A percentile compares a stretch with the other conserved stretches of the same genome.
phyloP scores from a whole-genome alignment of 192 early-diverging fungal species.

The Chytriomyces confervae region DNA sequence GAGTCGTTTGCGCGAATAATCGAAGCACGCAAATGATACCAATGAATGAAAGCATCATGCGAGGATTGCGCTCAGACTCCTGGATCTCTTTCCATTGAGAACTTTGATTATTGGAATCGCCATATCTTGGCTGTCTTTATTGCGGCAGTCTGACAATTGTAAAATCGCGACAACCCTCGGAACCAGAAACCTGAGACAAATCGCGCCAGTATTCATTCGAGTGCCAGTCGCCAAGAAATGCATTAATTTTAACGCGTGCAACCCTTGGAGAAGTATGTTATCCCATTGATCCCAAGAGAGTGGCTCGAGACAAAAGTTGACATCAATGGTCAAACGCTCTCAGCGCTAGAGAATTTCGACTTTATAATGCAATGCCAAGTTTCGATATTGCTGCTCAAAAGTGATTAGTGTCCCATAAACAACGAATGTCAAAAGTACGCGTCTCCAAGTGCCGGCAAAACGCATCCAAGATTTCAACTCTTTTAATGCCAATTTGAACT shows the following conservation, averaged over 20 bases:
- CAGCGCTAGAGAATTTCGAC: conserved; percentile 65
- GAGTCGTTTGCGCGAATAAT: no score
- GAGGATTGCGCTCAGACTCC: conserved; percentile 52
- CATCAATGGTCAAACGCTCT: conserved; percentile 60
- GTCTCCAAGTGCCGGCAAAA: conserved; percentile 65
- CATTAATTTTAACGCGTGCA: conserved; percentile 28
- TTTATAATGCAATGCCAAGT: conserved; percentile 64
- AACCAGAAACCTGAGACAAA: conserved; percentile 57
- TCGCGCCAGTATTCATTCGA: conserved; percentile 40
- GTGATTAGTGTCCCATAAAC: neutral
- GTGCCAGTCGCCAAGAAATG: neutral
- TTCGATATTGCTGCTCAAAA: conserved; percentile 55
- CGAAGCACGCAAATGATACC: no score
- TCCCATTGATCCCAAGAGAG: conserved; percentile 48
- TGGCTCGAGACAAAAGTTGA: conserved; percentile 64
- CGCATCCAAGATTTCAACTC: conserved; percentile 64
- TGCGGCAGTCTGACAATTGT: conserved; percentile 60
- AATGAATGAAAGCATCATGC: no score
- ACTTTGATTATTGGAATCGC: neutral
- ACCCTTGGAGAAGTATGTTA: conserved; percentile 51
- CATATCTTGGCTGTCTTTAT: conserved; percentile 44
- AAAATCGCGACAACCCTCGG: conserved; percentile 59
- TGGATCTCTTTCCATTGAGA: conserved; percentile 60
- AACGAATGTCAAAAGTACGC: conserved; percentile 47
- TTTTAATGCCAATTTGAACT: conserved; percentile 68